These are phyloP conservation scores for Quercus phellos DNA, from an alignment of 331 rosid species.

Conservation along the genomic window DNA sequence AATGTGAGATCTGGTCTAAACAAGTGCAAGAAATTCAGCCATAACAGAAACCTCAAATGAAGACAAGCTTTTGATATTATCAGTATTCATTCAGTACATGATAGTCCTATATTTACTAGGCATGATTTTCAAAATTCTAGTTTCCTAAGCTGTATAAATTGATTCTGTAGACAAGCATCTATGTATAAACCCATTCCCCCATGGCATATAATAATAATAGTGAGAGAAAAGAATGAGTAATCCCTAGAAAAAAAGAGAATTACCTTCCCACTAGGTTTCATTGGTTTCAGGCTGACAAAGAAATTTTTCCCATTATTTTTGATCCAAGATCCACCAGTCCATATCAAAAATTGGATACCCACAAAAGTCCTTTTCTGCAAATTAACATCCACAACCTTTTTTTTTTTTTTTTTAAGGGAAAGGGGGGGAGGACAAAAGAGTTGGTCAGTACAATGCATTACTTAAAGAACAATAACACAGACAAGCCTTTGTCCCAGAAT, in stretches of 20 bases:
- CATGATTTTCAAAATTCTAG: not conserved
- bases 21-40: not conserved
- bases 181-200: not conserved
- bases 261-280: conserved; percentile 24
- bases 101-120: not conserved
- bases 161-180: not conserved
- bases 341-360: conserved; percentile 36
- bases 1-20: not conserved
- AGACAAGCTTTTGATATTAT: not conserved
- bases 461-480: not conserved
- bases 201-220: not conserved
- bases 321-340: conserved; percentile 34
- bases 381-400: conserved; percentile 23
- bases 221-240: not conserved
- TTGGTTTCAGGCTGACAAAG: conserved; percentile 16
- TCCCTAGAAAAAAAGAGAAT: not conserved
- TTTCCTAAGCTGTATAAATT: not conserved
- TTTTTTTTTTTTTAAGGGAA: not conserved
- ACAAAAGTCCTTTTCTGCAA: conserved; percentile 24
- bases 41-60: not conserved
- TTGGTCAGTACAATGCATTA: conserved; percentile 1
- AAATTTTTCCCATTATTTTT: conserved; percentile 34
- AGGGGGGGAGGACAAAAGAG: not conserved
- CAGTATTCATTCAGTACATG: not conserved
- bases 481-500: no score